A percentile compares a stretch with the other conserved stretches of the same genome.
These are phyloP conservation scores for Trichoderma endophyticum DNA, from an alignment of 2,329 filamentous ascomycete genomes.

Conservation along the genomic window DNA sequence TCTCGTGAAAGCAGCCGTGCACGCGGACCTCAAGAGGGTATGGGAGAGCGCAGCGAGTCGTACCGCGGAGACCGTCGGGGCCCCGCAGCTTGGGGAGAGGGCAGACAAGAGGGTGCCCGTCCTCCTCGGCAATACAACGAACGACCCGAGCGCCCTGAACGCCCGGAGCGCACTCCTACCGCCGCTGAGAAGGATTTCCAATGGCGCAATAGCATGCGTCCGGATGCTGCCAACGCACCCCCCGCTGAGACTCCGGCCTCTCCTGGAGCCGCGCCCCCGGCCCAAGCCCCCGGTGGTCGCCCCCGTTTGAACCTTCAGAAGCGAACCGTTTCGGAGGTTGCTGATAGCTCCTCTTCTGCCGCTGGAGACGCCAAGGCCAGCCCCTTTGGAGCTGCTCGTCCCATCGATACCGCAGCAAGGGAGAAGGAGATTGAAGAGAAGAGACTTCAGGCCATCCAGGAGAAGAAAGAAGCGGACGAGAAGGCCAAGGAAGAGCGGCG, in stretches of 20 bases:
- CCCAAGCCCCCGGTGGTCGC: constrained; percentile 55
- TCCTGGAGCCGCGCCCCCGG: constrained; percentile 57
- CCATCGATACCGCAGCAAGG: constrained; percentile 86
- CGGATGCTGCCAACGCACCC: constrained; percentile 66
- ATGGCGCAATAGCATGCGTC: constrained; percentile 89
- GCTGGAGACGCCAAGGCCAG: constrained; percentile 74
- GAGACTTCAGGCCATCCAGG: constrained; percentile 66
- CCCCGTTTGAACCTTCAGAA: constrained; percentile 87
- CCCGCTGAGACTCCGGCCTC: constrained; percentile 68
- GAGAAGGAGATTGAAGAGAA: constrained; percentile 92
- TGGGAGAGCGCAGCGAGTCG: constrained; percentile 57
- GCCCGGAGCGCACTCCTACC: constrained; percentile 65
- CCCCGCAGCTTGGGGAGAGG: constrained; percentile 76
- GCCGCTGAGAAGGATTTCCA: constrained; percentile 90
- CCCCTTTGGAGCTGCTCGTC: constrained; percentile 88
- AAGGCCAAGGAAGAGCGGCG: constrained; percentile 75
- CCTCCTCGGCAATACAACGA: constrained; percentile 71
- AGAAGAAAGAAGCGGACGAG: constrained; percentile 85
- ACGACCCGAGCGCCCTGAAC: constrained; percentile 61
- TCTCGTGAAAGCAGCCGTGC: constrained; percentile 56
- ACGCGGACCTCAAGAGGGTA: constrained; percentile 45
- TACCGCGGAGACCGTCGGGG: constrained; percentile 61
- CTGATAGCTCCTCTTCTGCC: constrained; percentile 49
- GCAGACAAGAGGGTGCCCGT: constrained; percentile 71
- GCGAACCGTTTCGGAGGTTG: constrained; percentile 78